phyloP scores from a whole-genome alignment of 2,329 filamentous ascomycete genomes.

The Cryoendolithus antarcticus region DNA sequence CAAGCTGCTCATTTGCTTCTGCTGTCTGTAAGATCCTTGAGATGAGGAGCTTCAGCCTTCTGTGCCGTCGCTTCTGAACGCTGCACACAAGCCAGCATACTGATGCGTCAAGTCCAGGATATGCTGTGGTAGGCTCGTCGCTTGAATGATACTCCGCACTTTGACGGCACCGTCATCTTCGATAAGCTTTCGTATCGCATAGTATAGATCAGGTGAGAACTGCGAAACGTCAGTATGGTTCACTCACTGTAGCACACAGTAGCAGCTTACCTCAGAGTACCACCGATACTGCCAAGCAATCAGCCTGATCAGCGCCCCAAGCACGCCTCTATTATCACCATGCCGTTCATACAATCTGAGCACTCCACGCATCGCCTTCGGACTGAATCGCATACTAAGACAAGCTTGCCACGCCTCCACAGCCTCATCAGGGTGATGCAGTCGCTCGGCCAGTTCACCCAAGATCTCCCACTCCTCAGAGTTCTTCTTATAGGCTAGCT shows the following conservation, averaged over 20 bases:
- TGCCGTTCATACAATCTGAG: conserved; percentile 65
- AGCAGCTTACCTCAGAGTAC: conserved; percentile 70
- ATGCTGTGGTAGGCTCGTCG: conserved; percentile 82
- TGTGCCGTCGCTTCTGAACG: conserved; percentile 86
- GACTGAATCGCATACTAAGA: conserved; percentile 76
- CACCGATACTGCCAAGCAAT: conserved; percentile 98
- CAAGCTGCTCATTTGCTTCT: no score
- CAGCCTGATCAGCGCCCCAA: conserved; percentile 76
- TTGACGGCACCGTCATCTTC: conserved; percentile 97
- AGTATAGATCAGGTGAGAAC: conserved; percentile 86
- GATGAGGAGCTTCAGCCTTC: no score
- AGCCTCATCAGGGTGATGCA: conserved; percentile 85
- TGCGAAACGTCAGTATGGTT: conserved; percentile 19
- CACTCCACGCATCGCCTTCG: conserved; percentile 80
- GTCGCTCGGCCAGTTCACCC: conserved; percentile 77
- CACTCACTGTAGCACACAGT: not conserved
- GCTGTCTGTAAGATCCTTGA: no score
- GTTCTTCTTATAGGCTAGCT: conserved; percentile 91
- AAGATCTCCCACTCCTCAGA: conserved; percentile 98
- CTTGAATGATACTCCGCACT: conserved; percentile 91
- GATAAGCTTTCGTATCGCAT: conserved; percentile 79
- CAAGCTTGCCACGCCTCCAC: conserved; percentile 88
- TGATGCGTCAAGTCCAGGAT: conserved; percentile 92
- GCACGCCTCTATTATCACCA: conserved; percentile 66
- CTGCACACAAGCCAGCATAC: conserved; percentile 87